Conservation (phyloP, 2,329 filamentous ascomycete species). For the Xylaria polymorpha region DNA sequence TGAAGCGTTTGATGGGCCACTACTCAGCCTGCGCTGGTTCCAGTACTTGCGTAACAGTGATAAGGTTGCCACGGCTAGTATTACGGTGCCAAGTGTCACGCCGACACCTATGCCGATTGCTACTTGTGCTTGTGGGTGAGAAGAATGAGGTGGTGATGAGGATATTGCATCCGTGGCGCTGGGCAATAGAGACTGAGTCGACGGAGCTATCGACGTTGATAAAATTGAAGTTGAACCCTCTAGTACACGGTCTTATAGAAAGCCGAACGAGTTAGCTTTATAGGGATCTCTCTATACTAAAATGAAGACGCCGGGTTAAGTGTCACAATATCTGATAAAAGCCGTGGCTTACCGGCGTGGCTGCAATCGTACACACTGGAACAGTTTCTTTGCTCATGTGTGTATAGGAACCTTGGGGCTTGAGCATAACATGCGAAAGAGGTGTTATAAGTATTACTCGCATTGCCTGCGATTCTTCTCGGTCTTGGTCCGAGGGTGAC, state of each 20-base stretch:
- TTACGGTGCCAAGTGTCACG: slow-evolving; percentile 4
- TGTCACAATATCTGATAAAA: not conserved
- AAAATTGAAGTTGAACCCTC: not conserved
- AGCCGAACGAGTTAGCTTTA: not conserved
- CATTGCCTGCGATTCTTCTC: slow-evolving; percentile 16
- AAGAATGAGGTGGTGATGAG: not conserved
- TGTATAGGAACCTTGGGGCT: slow-evolving; percentile 10
- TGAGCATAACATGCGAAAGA: slow-evolving; percentile 19
- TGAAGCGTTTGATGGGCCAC: not conserved
- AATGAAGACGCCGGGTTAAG: too few relatives aligned
- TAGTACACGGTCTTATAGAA: not conserved
- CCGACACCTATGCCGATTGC: slow-evolving; percentile 10
- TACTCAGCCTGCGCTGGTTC: not conserved
- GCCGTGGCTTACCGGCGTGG: slow-evolving; percentile 13
- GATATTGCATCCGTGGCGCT: not conserved
- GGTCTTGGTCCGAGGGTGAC: slow-evolving; percentile 19
- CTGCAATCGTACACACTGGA: slow-evolving; percentile 21
- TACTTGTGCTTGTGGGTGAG: not conserved
- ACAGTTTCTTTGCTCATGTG: slow-evolving; percentile 10
- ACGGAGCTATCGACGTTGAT: not conserved
- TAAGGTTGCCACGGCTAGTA: not conserved
- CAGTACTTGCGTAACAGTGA: slow-evolving; percentile 14
- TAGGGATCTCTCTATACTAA: not conserved
- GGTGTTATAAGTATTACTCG: slow-evolving; percentile 18
- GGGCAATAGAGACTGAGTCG: not conserved